phyloP scores from a whole-genome alignment of 306 rosid genomes.

The Lathyrus aphaca region DNA sequence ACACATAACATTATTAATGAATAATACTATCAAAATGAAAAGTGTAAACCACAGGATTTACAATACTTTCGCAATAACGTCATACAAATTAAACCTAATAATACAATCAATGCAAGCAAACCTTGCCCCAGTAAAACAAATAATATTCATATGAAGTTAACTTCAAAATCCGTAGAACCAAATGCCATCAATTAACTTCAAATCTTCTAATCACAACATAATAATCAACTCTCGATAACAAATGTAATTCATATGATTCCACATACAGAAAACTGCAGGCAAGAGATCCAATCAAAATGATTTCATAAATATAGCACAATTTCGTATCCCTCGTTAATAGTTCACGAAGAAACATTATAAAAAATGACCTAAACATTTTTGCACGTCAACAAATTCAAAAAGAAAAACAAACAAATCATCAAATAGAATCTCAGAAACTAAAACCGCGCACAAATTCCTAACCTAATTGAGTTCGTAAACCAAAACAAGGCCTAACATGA shows the following conservation, averaged over 20 bases:
- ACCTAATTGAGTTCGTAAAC: constrained; percentile 16
- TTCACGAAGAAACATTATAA: too few relatives aligned
- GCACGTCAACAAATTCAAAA: not conserved
- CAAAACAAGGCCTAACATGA: constrained; percentile 21
- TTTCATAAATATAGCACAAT: constrained; percentile 6
- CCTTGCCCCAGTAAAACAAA: not conserved
- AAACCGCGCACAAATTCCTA: not conserved
- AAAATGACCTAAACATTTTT: too few relatives aligned
- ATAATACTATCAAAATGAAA: not conserved
- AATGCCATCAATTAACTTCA: constrained; percentile 32
- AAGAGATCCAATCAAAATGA: constrained; percentile 41
- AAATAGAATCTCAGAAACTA: constrained; percentile 21
- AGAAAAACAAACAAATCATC: not conserved
- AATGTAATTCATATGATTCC: constrained; percentile 3
- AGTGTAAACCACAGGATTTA: not conserved
- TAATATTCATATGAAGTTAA: not conserved
- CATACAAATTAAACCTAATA: constrained; percentile 8
- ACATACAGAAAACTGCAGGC: not conserved
- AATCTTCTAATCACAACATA: constrained; percentile 27
- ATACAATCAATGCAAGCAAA: not conserved
- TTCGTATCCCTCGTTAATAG: not conserved
- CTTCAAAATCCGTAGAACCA: not conserved
- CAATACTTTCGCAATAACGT: not conserved
- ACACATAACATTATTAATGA: not conserved
- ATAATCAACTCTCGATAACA: not conserved